Evolutionary conservation across 345 rosid genomes (phyloP), one percentile per base, ranked within the genome.

Genomic region (Boechera divaricarpa): DNA sequence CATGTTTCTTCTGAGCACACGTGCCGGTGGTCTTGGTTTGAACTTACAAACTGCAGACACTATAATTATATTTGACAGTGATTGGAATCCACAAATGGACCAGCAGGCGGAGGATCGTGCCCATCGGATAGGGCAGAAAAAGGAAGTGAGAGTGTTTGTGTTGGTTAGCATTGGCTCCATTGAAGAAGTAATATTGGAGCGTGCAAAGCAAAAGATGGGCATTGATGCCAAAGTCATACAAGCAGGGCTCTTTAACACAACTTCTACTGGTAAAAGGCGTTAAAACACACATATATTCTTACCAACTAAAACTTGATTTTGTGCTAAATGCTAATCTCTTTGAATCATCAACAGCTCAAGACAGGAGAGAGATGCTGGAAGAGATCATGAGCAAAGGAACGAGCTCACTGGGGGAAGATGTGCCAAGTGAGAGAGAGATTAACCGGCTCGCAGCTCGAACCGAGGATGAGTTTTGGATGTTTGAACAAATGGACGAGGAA

Each of bases 141-240:
- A 94, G 82, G 98, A 94, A 85, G 98, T 94, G 49, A 86, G 86
- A 80, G 97, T 90, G 58, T 90, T 90, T 85, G 95, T 89, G 59
- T 82, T 95, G 86, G 98, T 95, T 64, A 95, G 98, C 73, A 93
- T 95, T 73, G 98, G 99, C 71, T 92, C 96, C 7, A 85, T 92
- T 79, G 99, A 95, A 85, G 99, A 95, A 83, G 98, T 92, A 47
- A 95, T 95, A 58, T 79, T 95, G 83, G 98, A 90, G 83, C 97
- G 99, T 67, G 99, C 99, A 64, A 95, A 95, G 84, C 99, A 92
- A 81, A 95, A 95, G 83, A 92, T 86, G 98, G 98, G 99, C 13
- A 95, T 95, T 74, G 98, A 95, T 83, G 99, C 99, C 18, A 95
- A 95, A 89, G 99, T 95, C 85, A 95, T 95, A 83, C 99, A 90